A percentile compares a stretch with the other conserved stretches of the same genome.
phyloP scores from a whole-genome alignment of 805 yeast genomes.

The Ogataea pilisensis region DNA sequence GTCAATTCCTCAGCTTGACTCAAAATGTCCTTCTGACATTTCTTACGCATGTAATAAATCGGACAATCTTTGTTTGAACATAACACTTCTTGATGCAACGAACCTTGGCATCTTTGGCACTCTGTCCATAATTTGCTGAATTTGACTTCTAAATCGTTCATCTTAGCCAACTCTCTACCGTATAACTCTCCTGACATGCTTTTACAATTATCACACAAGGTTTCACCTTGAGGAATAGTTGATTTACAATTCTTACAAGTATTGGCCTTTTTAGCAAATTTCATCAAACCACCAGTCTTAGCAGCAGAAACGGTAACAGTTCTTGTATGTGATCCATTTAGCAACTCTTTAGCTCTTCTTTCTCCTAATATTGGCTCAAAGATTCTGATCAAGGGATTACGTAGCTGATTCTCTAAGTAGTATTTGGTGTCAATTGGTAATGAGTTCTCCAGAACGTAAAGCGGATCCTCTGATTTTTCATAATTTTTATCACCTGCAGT shows the following conservation, averaged over 20 bases:
- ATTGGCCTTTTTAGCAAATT: slow-evolving; percentile 84
- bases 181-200: slow-evolving; percentile 71
- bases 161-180: slow-evolving; percentile 72
- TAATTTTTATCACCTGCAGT: slow-evolving; percentile 83
- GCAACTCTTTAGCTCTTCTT: slow-evolving; percentile 68
- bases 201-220: slow-evolving; percentile 73
- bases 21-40: slow-evolving; percentile 69
- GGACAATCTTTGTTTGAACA: slow-evolving; percentile 97
- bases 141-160: slow-evolving; percentile 75
- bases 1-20: slow-evolving; percentile 53
- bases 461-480: slow-evolving; percentile 95
- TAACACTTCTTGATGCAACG: slow-evolving; percentile 89
- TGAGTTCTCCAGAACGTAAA: slow-evolving; percentile 86
- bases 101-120: slow-evolving; percentile 97
- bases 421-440: slow-evolving; percentile 92
- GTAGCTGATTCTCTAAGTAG: slow-evolving; percentile 84
- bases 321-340: slow-evolving; percentile 82
- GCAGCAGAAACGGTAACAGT: slow-evolving; percentile 71
- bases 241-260: slow-evolving; percentile 85
- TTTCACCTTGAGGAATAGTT: slow-evolving; percentile 54
- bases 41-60: slow-evolving; percentile 92
- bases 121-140: slow-evolving; percentile 95
- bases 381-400: slow-evolving; percentile 89
- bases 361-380: slow-evolving; percentile 95
- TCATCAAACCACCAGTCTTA: slow-evolving; percentile 79